Base-by-base conservation (phyloP, 2,329 filamentous ascomycete genomes). In the Colletotrichum limetticola region DNA sequence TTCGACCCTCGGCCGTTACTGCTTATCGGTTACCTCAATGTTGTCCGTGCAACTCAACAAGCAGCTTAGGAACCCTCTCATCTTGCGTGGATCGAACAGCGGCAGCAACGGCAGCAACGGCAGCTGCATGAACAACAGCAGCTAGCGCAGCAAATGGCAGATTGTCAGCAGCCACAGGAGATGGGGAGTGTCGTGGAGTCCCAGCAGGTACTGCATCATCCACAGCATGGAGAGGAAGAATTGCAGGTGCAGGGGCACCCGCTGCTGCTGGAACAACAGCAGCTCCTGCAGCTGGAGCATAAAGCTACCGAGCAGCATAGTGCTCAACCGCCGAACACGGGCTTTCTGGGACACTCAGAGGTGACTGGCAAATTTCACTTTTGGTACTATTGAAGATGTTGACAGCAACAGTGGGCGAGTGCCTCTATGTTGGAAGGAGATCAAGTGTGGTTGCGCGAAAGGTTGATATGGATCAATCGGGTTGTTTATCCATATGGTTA, bases 1-100 rank as follows among this genome's bases (percentile, higher is more conserved):
- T 85, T 86, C 68, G 82, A 85, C 58, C 83, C 84, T 22, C 78
- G 81, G 22, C 75, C 77, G 9, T 76, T 86, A 58, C 79, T 85
- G 37, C 80, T 81, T 35, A 74, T 68, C 7, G 85, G 85, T 7
- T 86, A 86, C 60, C 78, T 86, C 64, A 75, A 76, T 60, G 57
- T 73, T 35, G 67, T 76, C 56, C 68, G 75, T 58, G 62, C 66
- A 55, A 69, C 59, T 22, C 65, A 72, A 22, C 62, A 65, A 24
- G 37, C 69, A 60, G 68, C 67, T 22, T 75, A 74, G 71, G 56
- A 58, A 22, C 59, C 30, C n/a, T 59, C 30, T 53, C 14, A 49
- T 19, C 9, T 24, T 52, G 66, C 60, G 59, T 42, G 22, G 26
- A 46, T 42, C 37, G 53, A 56, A 64, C 56, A 63, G 11, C 46